Percentiles rank a stretch among this genome's conserved stretches.
These are phyloP conservation scores for Carex littledalei DNA, from an alignment of 176 grass and related monocot species.

Conservation along the genomic window DNA sequence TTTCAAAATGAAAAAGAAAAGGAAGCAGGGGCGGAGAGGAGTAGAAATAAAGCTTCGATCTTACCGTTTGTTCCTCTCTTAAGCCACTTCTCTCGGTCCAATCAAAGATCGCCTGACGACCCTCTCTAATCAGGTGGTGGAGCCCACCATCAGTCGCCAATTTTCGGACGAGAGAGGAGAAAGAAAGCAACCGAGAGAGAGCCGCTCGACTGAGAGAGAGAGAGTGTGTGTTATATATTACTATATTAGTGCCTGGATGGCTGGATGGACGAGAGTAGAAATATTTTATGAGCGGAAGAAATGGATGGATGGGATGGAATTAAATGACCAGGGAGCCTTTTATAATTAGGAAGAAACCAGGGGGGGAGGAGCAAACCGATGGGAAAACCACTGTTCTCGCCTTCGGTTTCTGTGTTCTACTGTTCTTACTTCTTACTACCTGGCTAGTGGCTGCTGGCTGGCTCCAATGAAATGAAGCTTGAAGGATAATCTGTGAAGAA, in stretches of 20 bases:
- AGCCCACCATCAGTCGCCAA: neutral
- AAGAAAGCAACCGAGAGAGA: neutral
- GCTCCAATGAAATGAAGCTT: neutral
- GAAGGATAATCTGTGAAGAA: neutral
- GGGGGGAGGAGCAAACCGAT: neutral
- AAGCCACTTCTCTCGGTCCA: neutral
- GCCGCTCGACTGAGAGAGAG: neutral
- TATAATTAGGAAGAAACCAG: neutral
- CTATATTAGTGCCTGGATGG: neutral
- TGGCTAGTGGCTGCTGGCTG: neutral
- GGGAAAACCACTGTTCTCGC: neutral
- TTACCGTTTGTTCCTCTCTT: neutral
- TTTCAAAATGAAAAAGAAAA: neutral
- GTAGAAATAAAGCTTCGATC: neutral
- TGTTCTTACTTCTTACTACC: neutral
- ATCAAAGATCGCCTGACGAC: neutral
- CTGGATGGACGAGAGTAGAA: neutral
- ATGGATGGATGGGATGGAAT: neutral
- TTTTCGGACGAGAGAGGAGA: neutral
- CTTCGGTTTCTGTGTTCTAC: conserved; percentile 3
- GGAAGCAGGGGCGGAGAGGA: neutral
- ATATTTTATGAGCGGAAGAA: neutral
- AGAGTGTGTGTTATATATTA: neutral
- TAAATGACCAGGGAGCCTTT: neutral
- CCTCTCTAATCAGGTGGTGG: neutral